Percentiles rank a stretch among this genome's conserved stretches.
phyloP scores from a whole-genome alignment of 305 asterid genomes.

The Fraxinus greggii region DNA sequence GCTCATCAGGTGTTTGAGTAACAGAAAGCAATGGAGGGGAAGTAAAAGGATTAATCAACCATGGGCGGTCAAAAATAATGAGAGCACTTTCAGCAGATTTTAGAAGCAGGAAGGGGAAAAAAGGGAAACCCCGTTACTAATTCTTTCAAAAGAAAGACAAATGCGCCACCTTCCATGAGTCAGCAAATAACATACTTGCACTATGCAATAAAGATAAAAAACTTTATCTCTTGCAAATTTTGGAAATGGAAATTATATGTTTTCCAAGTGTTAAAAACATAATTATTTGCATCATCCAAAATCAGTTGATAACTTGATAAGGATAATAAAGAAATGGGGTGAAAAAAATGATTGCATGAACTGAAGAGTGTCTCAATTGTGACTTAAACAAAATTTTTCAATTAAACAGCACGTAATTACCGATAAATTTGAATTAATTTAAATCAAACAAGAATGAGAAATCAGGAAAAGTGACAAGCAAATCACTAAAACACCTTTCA shows the following conservation, averaged over 20 bases:
- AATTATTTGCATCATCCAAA: not conserved
- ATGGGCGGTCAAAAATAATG: not conserved
- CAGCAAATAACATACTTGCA: not conserved
- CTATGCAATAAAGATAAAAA: not conserved
- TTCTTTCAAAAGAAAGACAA: constrained; percentile 17
- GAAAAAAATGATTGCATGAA: not conserved
- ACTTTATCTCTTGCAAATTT: not conserved
- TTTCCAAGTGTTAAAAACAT: not conserved
- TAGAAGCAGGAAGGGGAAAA: not conserved
- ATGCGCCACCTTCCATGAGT: not conserved
- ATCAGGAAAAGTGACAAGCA: not conserved
- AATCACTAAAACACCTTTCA: not conserved
- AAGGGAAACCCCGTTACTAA: constrained; percentile 1
- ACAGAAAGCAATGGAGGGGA: not conserved
- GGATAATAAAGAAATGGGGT: not conserved
- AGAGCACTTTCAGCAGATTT: not conserved
- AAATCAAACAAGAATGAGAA: not conserved
- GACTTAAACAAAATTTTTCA: constrained; percentile 8
- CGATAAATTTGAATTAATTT: not conserved
- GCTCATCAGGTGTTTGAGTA: too few relatives aligned
- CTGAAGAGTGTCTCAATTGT: not conserved
- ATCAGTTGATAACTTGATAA: not conserved
- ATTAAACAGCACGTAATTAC: not conserved
- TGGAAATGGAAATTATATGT: not conserved
- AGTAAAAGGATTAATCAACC: not conserved